Evolutionary conservation across 305 asterid genomes (phyloP), one percentile per base, ranked within the genome.

Genomic region (Fraxinus xanthoxyloides): DNA sequence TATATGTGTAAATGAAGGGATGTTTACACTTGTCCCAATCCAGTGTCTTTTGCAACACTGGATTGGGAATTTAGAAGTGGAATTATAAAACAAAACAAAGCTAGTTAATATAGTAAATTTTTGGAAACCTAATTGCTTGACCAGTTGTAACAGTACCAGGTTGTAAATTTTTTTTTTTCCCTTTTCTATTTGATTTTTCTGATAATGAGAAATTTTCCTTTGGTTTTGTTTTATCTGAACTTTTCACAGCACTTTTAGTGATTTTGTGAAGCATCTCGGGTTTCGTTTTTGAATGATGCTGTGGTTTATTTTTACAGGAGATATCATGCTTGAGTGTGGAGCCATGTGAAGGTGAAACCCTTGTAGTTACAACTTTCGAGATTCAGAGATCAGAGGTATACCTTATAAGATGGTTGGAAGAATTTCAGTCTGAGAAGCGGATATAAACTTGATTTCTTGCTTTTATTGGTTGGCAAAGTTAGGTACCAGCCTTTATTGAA

Each of bases 241-340:
- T 31, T 31, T 31, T 31, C 32, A 31, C 32, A 31, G n/a, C 59
- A 75, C 9, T 40, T 38, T 30, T 6, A 2, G 30, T 19, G 34
- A 38, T n/a, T 59, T 59, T 7, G 23, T 1, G 61, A 46, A 23
- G 78, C 17, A 10, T 40, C 59, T 40, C 8, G 5, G 35, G 21
- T 75, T 75, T 36, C 4, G 7, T 36, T 28, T 75, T 75, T 77
- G 38, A 54, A 77, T 82, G 84, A 84, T 81, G 81, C 28, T 7
- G 40, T 78, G 43, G 34, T 19, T 15, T 43, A 36, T 79, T 75
- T 84, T 79, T 77, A 80, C 88, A 96, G 98, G 99, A 96, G 86
- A 93, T 92, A 85, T 96, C 99, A 40, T 94, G 99, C 92, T 89
- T 93, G 90, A 94, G 99, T 7, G 97, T 93, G 74, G 98, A 96